Conservation (phyloP, 2,329 filamentous ascomycete genomes). For the Cladosporium velox region DNA sequence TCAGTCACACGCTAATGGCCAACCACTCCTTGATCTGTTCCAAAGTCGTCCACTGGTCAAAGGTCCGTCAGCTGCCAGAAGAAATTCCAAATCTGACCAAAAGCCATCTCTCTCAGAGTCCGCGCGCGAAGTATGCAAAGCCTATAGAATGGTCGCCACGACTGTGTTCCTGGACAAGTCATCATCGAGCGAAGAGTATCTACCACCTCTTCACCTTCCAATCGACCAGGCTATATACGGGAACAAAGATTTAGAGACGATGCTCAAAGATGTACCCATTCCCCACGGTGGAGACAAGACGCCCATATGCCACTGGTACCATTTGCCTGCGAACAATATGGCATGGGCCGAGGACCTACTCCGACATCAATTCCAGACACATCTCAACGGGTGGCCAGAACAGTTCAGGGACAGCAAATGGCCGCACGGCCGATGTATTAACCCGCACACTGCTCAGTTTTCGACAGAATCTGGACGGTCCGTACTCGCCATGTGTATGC, state of each 20-base stretch:
- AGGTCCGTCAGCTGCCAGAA: neutral
- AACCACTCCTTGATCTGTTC: neutral
- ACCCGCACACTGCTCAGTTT: constrained; percentile 64
- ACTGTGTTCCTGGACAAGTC: neutral
- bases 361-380: constrained; percentile 64
- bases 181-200: neutral
- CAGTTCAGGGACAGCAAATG: constrained; percentile 40
- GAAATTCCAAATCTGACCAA: neutral
- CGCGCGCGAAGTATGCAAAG: neutral
- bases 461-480: constrained; percentile 62
- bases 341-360: constrained; percentile 65
- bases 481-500: constrained; percentile 64
- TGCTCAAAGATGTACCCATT: too few species aligned
- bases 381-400: neutral
- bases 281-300: too few species aligned
- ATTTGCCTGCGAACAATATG: constrained; percentile 54
- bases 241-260: neutral
- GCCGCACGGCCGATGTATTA: constrained; percentile 61
- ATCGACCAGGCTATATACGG: neutral
- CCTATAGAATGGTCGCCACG: neutral
- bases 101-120: neutral
- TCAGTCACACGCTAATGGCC: too few species aligned
- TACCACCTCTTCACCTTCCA: neutral
- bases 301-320: constrained; percentile 46
- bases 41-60: neutral